Evolutionary conservation across 371 early-diverging fungal genomes (phyloP).

Genomic region (Coemansia sp.): DNA sequence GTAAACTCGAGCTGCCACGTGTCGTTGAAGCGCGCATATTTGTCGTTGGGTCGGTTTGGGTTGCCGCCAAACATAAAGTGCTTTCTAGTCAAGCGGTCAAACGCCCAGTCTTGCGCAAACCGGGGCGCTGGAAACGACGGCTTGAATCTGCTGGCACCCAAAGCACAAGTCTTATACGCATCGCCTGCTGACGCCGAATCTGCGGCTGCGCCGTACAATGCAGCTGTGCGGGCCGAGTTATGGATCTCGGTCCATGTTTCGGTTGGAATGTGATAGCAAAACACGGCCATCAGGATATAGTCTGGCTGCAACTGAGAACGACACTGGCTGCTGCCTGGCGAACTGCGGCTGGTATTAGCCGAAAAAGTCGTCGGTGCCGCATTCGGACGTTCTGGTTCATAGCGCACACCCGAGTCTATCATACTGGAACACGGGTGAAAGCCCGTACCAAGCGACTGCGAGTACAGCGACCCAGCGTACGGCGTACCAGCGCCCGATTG

Average conservation of each 20-base stretch:
- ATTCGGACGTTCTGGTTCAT: slow-evolving; percentile 5
- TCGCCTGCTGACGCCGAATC: neutral
- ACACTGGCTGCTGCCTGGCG: neutral
- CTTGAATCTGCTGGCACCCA: neutral
- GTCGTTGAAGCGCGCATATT: slow-evolving; percentile 51
- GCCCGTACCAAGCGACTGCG: slow-evolving; percentile 20
- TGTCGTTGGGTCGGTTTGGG: slow-evolving; percentile 37
- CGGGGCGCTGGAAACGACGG: slow-evolving; percentile 45
- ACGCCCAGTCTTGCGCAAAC: slow-evolving; percentile 56
- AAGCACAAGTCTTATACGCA: neutral
- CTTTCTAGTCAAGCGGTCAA: slow-evolving; percentile 30
- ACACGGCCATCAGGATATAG: slow-evolving; percentile 31
- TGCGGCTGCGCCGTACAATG: neutral
- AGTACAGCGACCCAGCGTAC: slow-evolving; percentile 11
- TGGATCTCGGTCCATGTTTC: slow-evolving; percentile 46
- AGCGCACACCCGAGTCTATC: slow-evolving; percentile 22
- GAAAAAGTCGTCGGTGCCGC: neutral
- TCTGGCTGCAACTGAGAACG: slow-evolving; percentile 1
- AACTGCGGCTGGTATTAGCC: neutral
- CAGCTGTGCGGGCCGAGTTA: slow-evolving; percentile 20
- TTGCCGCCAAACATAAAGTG: slow-evolving; percentile 59
- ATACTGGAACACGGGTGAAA: slow-evolving; percentile 31
- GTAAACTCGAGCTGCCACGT: slow-evolving; percentile 50
- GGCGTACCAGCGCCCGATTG: slow-evolving; percentile 1
- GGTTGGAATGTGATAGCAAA: slow-evolving; percentile 47